Base-by-base conservation (phyloP, 108 stramenopile genomes). In the Licmophora abbreviata region DNA sequence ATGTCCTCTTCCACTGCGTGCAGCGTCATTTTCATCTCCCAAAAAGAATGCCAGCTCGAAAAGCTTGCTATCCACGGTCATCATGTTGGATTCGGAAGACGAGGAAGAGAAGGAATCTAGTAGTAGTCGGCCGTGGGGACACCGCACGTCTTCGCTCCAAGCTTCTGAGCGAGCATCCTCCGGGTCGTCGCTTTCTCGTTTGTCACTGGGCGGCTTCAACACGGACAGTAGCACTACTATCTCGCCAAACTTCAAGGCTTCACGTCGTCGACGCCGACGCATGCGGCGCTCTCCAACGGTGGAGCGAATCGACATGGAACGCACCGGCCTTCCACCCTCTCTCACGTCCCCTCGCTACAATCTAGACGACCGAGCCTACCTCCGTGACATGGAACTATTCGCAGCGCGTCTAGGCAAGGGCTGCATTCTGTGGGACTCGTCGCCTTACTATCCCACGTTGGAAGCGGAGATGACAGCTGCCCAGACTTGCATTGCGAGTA, bases 361-460 rank as follows among this genome's bases (percentile, higher is more conserved):
- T 50, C 29, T 31, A 32, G 48, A 50, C 30, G 48, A 50, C 4
- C 48, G 48, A n/a, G 48, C 48, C 2, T 50, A 50, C 33, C 28
- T 17, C 7, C 29, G 26, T 17, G 48, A 50, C 21, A n/a, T 50
- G 4, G 2, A 27, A 32, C 29, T 50, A 12, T 27, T 50, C 24
- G 29, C 48, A 15, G 30, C 48, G 3, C 28, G 48, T 1, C 48
- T 50, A 24, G 28, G 11, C 3, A 4, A 32, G 12, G 48, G 48
- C 15, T 27, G 22, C 2, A 29, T 50, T 50, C 15, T 50, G 3
- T 50, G 30, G 3, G 48, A 50, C 33, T 50, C 48, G 6, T 29
- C 22, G 2, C 48, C 48, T 1, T 50, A 29, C 48, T 32, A 17
- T 50, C 30, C 48, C 15, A 24, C 48, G 15, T 17, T 50, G 18